phyloP scores from a whole-genome alignment of 176 grass and related monocot species.

The Hordeum vulgare region DNA sequence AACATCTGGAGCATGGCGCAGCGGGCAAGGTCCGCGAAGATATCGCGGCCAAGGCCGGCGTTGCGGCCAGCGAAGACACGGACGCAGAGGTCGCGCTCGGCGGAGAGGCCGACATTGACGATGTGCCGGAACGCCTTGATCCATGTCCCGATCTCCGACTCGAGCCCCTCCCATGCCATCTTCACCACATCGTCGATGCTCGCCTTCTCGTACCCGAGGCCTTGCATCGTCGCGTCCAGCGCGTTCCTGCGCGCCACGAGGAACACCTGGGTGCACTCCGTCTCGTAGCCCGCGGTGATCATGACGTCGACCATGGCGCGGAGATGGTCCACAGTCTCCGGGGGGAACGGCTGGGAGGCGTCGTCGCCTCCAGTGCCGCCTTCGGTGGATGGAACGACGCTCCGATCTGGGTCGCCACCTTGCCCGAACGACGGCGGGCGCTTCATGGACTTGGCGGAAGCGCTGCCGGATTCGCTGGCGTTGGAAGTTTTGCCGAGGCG shows the following conservation, averaged over 20 bases:
- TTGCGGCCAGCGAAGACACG: slow-evolving; percentile 40
- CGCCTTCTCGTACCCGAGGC: slow-evolving; percentile 62
- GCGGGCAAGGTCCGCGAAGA: slow-evolving; percentile 51
- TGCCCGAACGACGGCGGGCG: slow-evolving; percentile 45
- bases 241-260: slow-evolving; percentile 57
- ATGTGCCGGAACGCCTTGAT: slow-evolving; percentile 59
- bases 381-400: slow-evolving; percentile 18
- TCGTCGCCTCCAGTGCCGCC: background rate
- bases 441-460: background rate
- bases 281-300: slow-evolving; percentile 53
- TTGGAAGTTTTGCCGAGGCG: slow-evolving; percentile 3
- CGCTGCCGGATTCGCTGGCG: slow-evolving; percentile 26
- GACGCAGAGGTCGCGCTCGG: slow-evolving; percentile 51
- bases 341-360: slow-evolving; percentile 10
- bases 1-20: slow-evolving; percentile 53
- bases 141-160: slow-evolving; percentile 64
- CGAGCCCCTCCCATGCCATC: slow-evolving; percentile 79
- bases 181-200: slow-evolving; percentile 72
- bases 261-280: slow-evolving; percentile 80
- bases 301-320: slow-evolving; percentile 48
- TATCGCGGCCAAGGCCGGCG: background rate
- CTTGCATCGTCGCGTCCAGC: slow-evolving; percentile 50
- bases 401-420: slow-evolving; percentile 29
- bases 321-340: slow-evolving; percentile 44
- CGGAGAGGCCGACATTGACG: slow-evolving; percentile 36